Evolutionary conservation across 768 basidiomycete genomes (phyloP), one percentile per base, ranked within the genome.

Genomic region (Tylopilus intermedius): DNA sequence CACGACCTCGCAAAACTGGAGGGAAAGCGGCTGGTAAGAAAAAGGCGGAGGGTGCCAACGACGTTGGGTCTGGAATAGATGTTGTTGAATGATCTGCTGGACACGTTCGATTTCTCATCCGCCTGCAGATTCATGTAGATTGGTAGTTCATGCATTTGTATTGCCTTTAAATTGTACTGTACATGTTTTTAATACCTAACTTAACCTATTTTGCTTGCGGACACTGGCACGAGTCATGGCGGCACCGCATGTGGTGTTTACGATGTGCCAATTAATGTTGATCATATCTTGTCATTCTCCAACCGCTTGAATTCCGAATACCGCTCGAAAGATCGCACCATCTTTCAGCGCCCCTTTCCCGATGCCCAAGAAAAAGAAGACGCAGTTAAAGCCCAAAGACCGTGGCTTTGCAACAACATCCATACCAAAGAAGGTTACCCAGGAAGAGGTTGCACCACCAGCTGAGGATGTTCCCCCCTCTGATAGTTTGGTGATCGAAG

Each of bases 361-460:
- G 41, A 89, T 89, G 88, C 75, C 83, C 54, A 92, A 90, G 76
- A 90, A 89, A 75, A 92, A 85, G 78, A 92, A 89, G 72, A 81
- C 83, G 6, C 84, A 89, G 66, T 66, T 87, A 61, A 90, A 88
- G 70, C 81, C 86, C 21, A 74, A 87, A 39, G 79, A 69, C 39
- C 82, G 91, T 50, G 88, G 88, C 14, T 90, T 92, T 62, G 83
- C 86, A 41, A 90, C 90, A 5, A 87, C 84, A 18, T 92, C 90
- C 10, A 77, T 90, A 26, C 87, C 88, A 29, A 91, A 91, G 76
- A 92, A 90, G 70, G 69, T 71, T 40, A 65, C 71, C 14, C 72
- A 69, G 38, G 58, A 53, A 30, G 67, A 63, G 46, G 67, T 63
- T 18, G 52, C 58, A 26, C 57, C 55, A 45, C 49, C 48, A 5